Evolutionary conservation across 495 filamentous ascomycete genomes (phyloP), one percentile per base, ranked within the genome.

Genomic region (Penicillium subrubescens): DNA sequence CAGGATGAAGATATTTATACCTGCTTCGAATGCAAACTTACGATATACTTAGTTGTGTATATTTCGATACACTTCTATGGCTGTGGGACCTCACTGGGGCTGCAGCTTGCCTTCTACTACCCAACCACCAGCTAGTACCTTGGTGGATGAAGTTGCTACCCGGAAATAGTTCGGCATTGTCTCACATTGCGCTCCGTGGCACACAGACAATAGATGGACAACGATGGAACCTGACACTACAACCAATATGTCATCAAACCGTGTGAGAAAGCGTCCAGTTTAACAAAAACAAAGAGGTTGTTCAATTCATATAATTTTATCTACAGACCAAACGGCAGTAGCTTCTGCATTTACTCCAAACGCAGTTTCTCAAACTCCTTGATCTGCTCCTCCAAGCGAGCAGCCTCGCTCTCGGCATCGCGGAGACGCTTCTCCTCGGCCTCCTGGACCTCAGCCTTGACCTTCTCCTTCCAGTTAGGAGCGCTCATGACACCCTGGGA

Each of bases 391-490:
- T 86, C 85, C 71, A 87, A 79, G 27, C 77, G 79, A 62, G 77
- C 79, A 55, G 70, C 75, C 75, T 87, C 86, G 33, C 77, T 81
- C 79, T 88, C 82, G 11, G 85, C 76, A 77, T 88, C 85, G 31
- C 76, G 78, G 33, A 88, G 73, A 71, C 82, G 87, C 76, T 83
- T 84, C 69, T 85, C 76, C 71, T 90, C 83, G 15, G 79, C 76
- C 77, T 86, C 85, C 19, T 83, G 85, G 31, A 89, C 81, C 79
- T 83, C 85, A 46, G 66, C 53, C 75, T 79, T 82, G 46, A 78
- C 80, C 76, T 81, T 82, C 67, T 81, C 78, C 56, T 75, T 73
- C 76, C 76, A 82, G 39, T 71, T 76, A 44, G 77, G 71, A 35
- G 70, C 66, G 51, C 44, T 70, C 55, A 80, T 76, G 27, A 81